Percentiles rank a stretch among this genome's conserved stretches.
Evolutionary conservation across 2,329 filamentous ascomycete genomes (phyloP).

Genomic region (Diaporthe sp.): DNA sequence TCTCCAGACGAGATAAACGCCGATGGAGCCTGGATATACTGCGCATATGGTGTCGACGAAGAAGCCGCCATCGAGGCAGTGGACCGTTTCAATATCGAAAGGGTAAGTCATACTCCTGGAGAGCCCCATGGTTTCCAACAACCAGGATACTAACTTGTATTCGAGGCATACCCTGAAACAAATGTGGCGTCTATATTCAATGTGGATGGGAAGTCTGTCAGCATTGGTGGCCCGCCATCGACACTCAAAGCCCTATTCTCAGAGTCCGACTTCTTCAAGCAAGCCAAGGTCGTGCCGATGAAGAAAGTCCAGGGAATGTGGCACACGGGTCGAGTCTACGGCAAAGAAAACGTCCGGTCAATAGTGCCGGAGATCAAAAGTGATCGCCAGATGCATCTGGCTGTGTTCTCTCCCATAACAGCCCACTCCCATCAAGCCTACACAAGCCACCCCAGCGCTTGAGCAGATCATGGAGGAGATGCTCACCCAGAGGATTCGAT

Average conservation of each 20-base stretch:
- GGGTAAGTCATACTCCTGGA: background rate
- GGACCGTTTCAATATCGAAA: background rate
- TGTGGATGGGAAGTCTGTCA: constrained; percentile 4
- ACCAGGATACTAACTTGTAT: background rate
- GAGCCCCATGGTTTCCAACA: background rate
- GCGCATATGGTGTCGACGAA: background rate
- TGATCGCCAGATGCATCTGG: background rate
- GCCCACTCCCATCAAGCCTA: background rate
- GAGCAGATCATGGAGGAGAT: constrained; percentile 25
- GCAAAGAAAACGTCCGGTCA: background rate
- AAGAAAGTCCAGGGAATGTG: constrained; percentile 17
- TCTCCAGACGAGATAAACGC: constrained; percentile 8
- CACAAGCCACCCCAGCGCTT: background rate
- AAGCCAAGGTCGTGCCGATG: background rate
- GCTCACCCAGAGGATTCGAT: background rate
- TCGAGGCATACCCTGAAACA: background rate
- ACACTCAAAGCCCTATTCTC: constrained; percentile 10
- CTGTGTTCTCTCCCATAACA: background rate
- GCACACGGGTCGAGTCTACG: background rate
- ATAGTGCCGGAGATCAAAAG: background rate
- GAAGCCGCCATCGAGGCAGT: background rate
- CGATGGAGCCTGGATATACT: constrained; percentile 11
- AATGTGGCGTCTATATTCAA: constrained; percentile 14
- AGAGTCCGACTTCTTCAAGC: background rate
- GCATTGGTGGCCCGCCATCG: background rate